Percentiles rank a stretch among this genome's conserved stretches.
Evolutionary conservation across 768 basidiomycete species (phyloP).

Genomic region (Termitomyces sp.): DNA sequence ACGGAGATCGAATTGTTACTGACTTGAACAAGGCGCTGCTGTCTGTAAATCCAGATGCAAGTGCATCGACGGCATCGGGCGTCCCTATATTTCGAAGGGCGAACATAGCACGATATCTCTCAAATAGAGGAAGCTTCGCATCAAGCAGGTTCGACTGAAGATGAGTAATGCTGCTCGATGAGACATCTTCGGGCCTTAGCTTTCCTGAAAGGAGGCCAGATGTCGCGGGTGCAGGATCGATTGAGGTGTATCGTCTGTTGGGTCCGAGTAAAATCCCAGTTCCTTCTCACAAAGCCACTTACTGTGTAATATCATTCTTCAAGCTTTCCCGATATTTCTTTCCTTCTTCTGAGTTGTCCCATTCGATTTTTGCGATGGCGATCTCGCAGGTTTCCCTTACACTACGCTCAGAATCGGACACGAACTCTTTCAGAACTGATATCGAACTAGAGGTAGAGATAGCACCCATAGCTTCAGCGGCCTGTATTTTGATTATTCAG

Average conservation of each 20-base stretch:
- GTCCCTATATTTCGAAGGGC: constrained; percentile 92
- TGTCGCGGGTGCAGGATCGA: constrained; percentile 86
- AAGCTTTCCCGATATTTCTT: constrained; percentile 36
- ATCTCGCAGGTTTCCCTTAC: constrained; percentile 98
- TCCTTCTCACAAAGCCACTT: constrained; percentile 12
- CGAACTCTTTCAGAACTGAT: constrained; percentile 66
- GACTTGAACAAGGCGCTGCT: constrained; percentile 92
- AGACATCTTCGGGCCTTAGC: constrained; percentile 48
- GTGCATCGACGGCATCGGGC: constrained; percentile 80
- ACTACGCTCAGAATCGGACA: constrained; percentile 65
- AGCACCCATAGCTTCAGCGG: constrained; percentile 98
- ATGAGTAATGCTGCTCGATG: constrained; percentile 43
- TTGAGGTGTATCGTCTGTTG: constrained; percentile 69
- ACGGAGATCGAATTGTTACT: constrained; percentile 21
- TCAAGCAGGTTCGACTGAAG: constrained; percentile 68
- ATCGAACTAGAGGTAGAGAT: constrained; percentile 70
- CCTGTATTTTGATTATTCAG: constrained; percentile 40
- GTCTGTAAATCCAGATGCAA: constrained; percentile 88
- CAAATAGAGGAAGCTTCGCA: constrained; percentile 69
- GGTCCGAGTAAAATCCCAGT: neutral
- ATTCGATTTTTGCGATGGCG: constrained; percentile 91
- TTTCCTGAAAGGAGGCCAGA: constrained; percentile 57
- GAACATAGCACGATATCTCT: constrained; percentile 98
- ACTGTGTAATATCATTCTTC: constrained; percentile 36
- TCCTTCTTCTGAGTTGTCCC: constrained; percentile 81